Conservation (phyloP, 1,139 yeast species). For the Blastobotrys capitulatus region DNA sequence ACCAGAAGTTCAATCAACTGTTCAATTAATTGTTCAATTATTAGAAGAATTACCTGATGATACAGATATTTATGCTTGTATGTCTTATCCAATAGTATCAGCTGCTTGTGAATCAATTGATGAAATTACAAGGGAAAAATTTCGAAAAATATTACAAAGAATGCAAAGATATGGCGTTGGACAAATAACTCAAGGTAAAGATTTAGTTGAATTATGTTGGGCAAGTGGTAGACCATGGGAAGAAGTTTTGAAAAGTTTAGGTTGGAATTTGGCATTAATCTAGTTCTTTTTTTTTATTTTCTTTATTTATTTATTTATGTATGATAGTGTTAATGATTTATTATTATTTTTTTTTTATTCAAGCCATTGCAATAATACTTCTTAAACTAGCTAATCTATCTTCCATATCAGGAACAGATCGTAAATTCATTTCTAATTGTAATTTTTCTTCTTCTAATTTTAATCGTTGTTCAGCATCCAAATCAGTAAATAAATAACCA, state of each 20-base stretch:
- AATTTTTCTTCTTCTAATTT: constrained; percentile 67
- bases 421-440: constrained; percentile 54
- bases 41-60: constrained; percentile 37
- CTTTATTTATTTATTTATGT: not conserved
- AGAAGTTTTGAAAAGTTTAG: constrained; percentile 27
- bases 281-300: constrained; percentile 7
- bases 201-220: constrained; percentile 50
- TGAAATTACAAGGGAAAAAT: constrained; percentile 34
- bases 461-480: constrained; percentile 65
- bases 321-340: not conserved
- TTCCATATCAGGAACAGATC: constrained; percentile 61
- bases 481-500: constrained; percentile 60
- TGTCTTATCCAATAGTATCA: constrained; percentile 48
- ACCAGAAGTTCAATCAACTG: constrained; percentile 42
- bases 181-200: constrained; percentile 41
- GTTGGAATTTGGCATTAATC: constrained; percentile 28
- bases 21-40: constrained; percentile 37
- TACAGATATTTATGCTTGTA: constrained; percentile 47
- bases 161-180: constrained; percentile 44
- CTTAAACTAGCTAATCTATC: constrained; percentile 46
- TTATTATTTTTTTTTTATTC: not conserved
- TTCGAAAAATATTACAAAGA: constrained; percentile 36
- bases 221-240: constrained; percentile 25
- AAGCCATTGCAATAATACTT: constrained; percentile 14
- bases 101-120: constrained; percentile 51